phyloP scores from a whole-genome alignment of 441 rosid species.

The Macaranga tanarius region DNA sequence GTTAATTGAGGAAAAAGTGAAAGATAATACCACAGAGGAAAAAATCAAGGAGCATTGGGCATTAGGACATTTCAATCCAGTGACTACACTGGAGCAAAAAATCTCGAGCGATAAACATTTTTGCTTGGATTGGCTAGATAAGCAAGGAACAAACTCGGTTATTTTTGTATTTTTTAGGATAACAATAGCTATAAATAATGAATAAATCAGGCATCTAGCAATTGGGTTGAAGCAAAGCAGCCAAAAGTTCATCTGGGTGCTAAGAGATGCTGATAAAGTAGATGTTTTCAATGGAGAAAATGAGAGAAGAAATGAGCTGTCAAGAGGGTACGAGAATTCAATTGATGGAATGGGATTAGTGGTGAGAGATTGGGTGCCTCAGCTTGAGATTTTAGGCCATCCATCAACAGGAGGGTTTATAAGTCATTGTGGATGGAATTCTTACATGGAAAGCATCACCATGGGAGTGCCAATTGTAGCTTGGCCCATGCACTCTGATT shows the following conservation, averaged over 20 bases:
- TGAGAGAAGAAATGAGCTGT: conserved; percentile 28
- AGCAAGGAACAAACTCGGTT: conserved; percentile 41
- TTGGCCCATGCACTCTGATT: conserved; percentile 69
- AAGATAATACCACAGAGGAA: neutral
- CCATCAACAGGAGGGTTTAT: conserved; percentile 49
- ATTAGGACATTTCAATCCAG: conserved; percentile 47
- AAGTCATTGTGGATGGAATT: conserved; percentile 70
- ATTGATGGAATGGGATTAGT: conserved; percentile 38
- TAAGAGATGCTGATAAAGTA: conserved; percentile 57
- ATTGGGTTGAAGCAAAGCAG: conserved; percentile 42
- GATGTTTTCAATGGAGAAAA: conserved; percentile 33
- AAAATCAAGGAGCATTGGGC: conserved; percentile 38
- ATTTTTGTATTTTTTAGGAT: conserved; percentile 57
- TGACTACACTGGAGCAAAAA: neutral
- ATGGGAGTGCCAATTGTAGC: conserved; percentile 60
- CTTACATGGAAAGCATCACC: conserved; percentile 59
- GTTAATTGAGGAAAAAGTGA: conserved; percentile 26
- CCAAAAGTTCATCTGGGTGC: conserved; percentile 57
- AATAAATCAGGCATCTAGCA: conserved; percentile 46
- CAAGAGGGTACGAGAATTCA: conserved; percentile 42
- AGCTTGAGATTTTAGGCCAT: conserved; percentile 54
- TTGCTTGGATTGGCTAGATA: conserved; percentile 54
- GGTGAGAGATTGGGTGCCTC: conserved; percentile 60
- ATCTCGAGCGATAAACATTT: conserved; percentile 14
- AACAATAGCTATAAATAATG: conserved; percentile 38